A percentile compares a stretch with the other conserved stretches of the same genome.
Conservation (phyloP, 805 yeast genomes). For the Candida hungchunana region DNA sequence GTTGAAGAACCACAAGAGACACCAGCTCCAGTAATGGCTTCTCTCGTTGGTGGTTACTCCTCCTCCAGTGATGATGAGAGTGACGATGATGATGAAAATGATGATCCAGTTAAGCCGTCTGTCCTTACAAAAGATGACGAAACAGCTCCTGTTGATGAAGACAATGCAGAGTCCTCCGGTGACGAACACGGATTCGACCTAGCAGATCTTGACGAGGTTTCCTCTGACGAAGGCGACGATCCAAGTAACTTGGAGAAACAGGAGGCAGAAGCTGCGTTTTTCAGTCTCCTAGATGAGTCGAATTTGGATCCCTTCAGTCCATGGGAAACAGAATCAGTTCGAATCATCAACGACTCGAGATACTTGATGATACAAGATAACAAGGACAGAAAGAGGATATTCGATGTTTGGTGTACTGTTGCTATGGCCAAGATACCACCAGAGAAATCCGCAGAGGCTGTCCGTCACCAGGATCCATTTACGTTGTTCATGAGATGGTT, state of each 20-base stretch:
- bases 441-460: no score
- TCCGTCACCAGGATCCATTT: no score
- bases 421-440: no score
- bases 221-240: slow-evolving; percentile 18
- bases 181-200: slow-evolving; percentile 23
- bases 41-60: no score
- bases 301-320: slow-evolving; percentile 40
- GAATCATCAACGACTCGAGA: slow-evolving; percentile 38
- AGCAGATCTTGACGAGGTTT: slow-evolving; percentile 20
- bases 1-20: neutral
- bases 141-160: neutral
- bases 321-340: slow-evolving; percentile 44
- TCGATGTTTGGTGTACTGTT: slow-evolving; percentile 41
- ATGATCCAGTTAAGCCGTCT: slow-evolving; percentile 13
- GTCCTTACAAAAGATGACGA: neutral
- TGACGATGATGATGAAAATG: neutral
- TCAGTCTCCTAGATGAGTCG: slow-evolving; percentile 30
- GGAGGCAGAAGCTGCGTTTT: slow-evolving; percentile 25
- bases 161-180: slow-evolving; percentile 15
- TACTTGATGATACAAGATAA: slow-evolving; percentile 34
- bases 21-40: no score
- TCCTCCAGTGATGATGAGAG: no score
- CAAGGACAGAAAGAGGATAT: slow-evolving; percentile 34
- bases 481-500: slow-evolving; percentile 28
- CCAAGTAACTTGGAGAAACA: slow-evolving; percentile 2